Conservation (phyloP, 106 monocot species). For the Chionographis japonica region DNA sequence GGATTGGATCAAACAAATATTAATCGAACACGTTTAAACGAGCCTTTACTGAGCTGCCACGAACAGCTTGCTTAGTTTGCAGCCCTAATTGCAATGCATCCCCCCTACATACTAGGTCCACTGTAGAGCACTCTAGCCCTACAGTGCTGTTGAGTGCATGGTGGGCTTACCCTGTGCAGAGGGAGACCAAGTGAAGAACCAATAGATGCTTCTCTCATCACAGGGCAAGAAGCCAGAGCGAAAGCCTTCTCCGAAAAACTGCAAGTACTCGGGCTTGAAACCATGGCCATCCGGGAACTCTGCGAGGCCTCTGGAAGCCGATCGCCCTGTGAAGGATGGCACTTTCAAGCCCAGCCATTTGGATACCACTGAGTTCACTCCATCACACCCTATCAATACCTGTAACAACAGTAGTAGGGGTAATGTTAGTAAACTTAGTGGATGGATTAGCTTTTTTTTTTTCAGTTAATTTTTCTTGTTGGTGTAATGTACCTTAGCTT, state of each 20-base stretch:
- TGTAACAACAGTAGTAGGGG: constrained; percentile 2
- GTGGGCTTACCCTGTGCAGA: constrained; percentile 20
- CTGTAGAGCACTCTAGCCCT: too few species aligned
- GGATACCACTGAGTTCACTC: constrained; percentile 71
- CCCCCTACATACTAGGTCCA: too few species aligned
- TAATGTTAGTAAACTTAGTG: too few species aligned
- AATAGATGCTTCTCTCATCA: constrained; percentile 49
- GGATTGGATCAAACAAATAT: too few species aligned
- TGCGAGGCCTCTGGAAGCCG: constrained; percentile 42
- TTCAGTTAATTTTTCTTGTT: too few species aligned
- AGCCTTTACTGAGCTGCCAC: too few species aligned
- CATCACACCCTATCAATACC: constrained; percentile 79
- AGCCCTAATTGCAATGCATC: too few species aligned
- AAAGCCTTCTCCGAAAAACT: constrained; percentile 40
- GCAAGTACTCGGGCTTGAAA: constrained; percentile 21
- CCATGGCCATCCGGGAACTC: constrained; percentile 47
- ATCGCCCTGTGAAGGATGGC: constrained; percentile 37
- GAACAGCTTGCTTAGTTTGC: too few species aligned
- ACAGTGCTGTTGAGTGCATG: too few species aligned
- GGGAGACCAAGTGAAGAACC: constrained; percentile 64
- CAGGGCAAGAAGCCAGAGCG: constrained; percentile 40
- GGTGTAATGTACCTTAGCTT: constrained; percentile 44
- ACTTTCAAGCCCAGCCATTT: constrained; percentile 53
- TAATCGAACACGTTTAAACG: too few species aligned
- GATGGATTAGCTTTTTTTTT: too few species aligned